phyloP scores from a whole-genome alignment of 2,329 filamentous ascomycete genomes.

The Cladosporium austrohemisphaericum region DNA sequence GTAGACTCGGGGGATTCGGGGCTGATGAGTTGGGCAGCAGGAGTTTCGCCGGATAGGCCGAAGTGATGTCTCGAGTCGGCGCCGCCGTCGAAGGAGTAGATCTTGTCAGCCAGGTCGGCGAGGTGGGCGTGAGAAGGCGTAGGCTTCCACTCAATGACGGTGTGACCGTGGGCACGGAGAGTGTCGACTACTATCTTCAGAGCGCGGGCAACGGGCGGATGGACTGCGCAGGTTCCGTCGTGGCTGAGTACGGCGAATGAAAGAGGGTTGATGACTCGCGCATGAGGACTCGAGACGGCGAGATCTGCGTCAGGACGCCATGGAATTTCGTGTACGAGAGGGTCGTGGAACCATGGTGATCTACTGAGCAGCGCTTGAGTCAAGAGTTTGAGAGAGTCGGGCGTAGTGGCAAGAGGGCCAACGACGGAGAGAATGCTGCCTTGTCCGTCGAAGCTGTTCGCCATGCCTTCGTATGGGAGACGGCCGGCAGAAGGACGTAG shows the following conservation, averaged over 20 bases:
- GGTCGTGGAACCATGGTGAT: slow-evolving; percentile 64
- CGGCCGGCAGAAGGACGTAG: slow-evolving; percentile 53
- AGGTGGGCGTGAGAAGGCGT: slow-evolving; percentile 45
- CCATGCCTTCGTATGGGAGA: slow-evolving; percentile 55
- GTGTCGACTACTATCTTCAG: slow-evolving; percentile 50
- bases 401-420: slow-evolving; percentile 58
- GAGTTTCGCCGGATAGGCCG: slow-evolving; percentile 53
- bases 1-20: slow-evolving; percentile 36
- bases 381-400: slow-evolving; percentile 53
- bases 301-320: slow-evolving; percentile 54
- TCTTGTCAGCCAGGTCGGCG: slow-evolving; percentile 33
- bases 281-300: slow-evolving; percentile 31
- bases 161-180: slow-evolving; percentile 53
- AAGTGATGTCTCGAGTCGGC: slow-evolving; percentile 51
- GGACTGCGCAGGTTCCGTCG: slow-evolving; percentile 49
- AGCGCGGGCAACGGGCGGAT: slow-evolving; percentile 57
- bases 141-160: slow-evolving; percentile 57
- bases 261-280: slow-evolving; percentile 35
- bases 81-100: slow-evolving; percentile 49
- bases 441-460: slow-evolving; percentile 63
- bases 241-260: slow-evolving; percentile 53
- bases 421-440: slow-evolving; percentile 60
- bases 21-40: slow-evolving; percentile 44
- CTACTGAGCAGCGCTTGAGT: slow-evolving; percentile 55
- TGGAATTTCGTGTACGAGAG: slow-evolving; percentile 61